These are phyloP conservation scores for Avena insularis DNA, from an alignment of 176 grass and related monocot species.

Conservation along the genomic window DNA sequence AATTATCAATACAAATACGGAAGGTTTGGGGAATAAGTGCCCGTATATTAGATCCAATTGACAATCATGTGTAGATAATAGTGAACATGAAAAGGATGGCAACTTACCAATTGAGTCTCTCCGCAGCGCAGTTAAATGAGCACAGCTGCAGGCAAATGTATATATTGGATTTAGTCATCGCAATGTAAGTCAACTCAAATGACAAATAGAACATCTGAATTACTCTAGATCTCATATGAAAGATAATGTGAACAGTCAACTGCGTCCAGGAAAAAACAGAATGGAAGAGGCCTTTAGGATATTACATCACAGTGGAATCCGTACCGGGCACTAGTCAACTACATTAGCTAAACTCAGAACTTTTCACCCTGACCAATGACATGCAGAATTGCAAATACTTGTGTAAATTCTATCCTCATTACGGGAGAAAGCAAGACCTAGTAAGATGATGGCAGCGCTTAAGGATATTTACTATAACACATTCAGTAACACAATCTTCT, in stretches of 20 bases:
- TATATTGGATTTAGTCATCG: slow-evolving; percentile 16
- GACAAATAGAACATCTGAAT: background rate
- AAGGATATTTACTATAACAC: background rate
- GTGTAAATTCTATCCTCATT: background rate
- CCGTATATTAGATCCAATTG: background rate
- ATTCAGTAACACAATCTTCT: too few relatives aligned
- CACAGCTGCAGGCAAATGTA: slow-evolving; percentile 69
- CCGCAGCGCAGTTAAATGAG: slow-evolving; percentile 82
- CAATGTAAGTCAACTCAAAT: slow-evolving; percentile 25
- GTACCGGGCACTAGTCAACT: background rate
- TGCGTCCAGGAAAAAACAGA: background rate
- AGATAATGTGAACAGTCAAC: background rate
- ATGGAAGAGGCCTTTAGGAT: background rate
- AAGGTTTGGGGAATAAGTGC: too few relatives aligned
- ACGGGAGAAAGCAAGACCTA: background rate
- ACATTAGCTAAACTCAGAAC: background rate
- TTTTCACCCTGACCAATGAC: background rate
- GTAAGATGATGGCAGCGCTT: background rate
- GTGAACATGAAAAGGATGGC: background rate
- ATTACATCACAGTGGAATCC: background rate
- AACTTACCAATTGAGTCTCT: slow-evolving; percentile 82
- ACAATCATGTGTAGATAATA: background rate
- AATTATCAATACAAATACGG: background rate
- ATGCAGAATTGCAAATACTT: slow-evolving; percentile 3
- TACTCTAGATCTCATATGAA: background rate